Evolutionary conservation across 176 grass and related monocot genomes (phyloP), one percentile per base, ranked within the genome.

Genomic region (Coix lacrymajobi): DNA sequence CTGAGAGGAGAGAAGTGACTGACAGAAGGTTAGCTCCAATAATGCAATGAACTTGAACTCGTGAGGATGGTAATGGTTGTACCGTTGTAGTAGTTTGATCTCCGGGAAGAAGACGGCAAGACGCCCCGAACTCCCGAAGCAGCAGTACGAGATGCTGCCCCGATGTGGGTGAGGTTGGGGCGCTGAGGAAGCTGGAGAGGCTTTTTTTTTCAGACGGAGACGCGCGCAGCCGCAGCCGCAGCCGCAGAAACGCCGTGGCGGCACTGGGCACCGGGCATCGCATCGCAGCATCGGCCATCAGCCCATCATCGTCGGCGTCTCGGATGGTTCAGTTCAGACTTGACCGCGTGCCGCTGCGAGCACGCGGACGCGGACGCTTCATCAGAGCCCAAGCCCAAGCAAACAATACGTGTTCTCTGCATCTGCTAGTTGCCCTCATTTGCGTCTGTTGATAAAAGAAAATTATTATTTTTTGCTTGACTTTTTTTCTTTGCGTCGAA

Each of bases 171-270:
- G n/a, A n/a, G n/a, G n/a, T n/a, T n/a, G n/a, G 15, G 17, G 8
- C 29, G 7, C 26, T 0, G 29, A 30, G 29, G 30, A 24, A 25
- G 32, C 11, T 44, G 12, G 17, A 70, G 75, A 37, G 65, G 49
- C 44, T 8, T 3, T 48, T 38, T n/a, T n/a, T n/a, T n/a, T 40
- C 66, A 14, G 62, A 88, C 30, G 62, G 29, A 4, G 69, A 81
- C 48, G 36, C 13, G 45, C 33, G 60, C 49, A 12, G 17, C n/a
- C 39, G 67, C 75, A 20, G 66, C 28, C 44, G 70, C 77, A 24
- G 65, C 84, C 57, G 76, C 68, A n/a, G 69, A 15, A 86, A 73
- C 68, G 77, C 67, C 76, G 65, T 22, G 31, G 75, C 24, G 60
- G 48, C 17, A 20, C n/a, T n/a, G n/a, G n/a, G n/a, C n/a, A n/a